Evolutionary conservation across 768 basidiomycete genomes (phyloP).

Genomic region (Mycena haematopus): DNA sequence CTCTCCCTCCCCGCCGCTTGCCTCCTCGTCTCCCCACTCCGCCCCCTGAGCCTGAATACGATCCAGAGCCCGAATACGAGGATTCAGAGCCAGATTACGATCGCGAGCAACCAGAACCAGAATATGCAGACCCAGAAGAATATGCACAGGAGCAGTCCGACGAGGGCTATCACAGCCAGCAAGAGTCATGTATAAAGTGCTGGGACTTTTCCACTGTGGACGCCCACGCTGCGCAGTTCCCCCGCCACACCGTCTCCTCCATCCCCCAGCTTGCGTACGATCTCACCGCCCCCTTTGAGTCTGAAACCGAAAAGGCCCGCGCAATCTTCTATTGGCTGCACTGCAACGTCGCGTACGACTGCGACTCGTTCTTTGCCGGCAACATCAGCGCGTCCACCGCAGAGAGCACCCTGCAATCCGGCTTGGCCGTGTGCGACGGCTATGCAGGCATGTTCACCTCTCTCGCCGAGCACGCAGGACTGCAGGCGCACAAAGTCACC

Average conservation of each 20-base stretch:
- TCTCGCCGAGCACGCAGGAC: constrained; percentile 46
- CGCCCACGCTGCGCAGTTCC: constrained; percentile 50
- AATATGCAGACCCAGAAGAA: constrained; percentile 19
- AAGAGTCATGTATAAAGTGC: constrained; percentile 46
- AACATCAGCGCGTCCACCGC: constrained; percentile 44
- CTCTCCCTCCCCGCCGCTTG: constrained; percentile 35
- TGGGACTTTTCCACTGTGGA: constrained; percentile 51
- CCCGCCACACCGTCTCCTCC: constrained; percentile 46
- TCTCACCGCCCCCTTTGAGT: constrained; percentile 48
- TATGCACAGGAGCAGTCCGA: constrained; percentile 17
- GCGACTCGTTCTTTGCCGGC: constrained; percentile 50
- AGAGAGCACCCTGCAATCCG: constrained; percentile 46
- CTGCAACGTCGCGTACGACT: constrained; percentile 53
- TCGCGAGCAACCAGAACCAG: constrained; percentile 22
- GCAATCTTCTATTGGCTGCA: constrained; percentile 56
- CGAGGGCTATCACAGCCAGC: constrained; percentile 24
- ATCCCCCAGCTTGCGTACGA: constrained; percentile 47
- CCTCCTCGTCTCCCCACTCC: constrained; percentile 43
- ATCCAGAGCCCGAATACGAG: constrained; percentile 31
- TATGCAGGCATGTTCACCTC: constrained; percentile 52
- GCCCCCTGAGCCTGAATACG: constrained; percentile 33
- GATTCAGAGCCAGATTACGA: constrained; percentile 11
- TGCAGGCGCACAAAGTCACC: constrained; percentile 47
- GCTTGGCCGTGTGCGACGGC: constrained; percentile 57
- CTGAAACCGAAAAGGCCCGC: constrained; percentile 52